phyloP scores from a whole-genome alignment of 129 eudicot species.

The Saussurea involucrata region DNA sequence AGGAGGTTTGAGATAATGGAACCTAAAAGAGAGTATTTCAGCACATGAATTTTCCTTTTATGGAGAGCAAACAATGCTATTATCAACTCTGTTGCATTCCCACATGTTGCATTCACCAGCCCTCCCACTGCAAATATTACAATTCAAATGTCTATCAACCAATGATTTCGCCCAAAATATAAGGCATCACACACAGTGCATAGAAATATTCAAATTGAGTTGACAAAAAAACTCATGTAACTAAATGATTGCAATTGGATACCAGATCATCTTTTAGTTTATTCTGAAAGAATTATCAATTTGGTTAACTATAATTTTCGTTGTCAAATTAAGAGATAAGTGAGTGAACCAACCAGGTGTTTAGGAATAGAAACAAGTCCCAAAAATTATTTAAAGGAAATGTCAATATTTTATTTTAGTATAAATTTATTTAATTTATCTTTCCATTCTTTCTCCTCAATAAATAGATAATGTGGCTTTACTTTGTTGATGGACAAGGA shows the following conservation, averaged over 20 bases:
- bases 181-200: background rate
- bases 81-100: slow-evolving; percentile 93
- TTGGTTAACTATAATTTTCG: background rate
- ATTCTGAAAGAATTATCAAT: background rate
- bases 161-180: background rate
- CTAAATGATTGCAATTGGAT: background rate
- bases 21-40: slow-evolving; percentile 82
- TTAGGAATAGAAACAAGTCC: too few relatives aligned
- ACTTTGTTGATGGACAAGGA: too few relatives aligned
- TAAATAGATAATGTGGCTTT: background rate
- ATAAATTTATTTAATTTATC: background rate
- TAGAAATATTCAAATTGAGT: background rate
- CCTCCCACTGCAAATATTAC: slow-evolving; percentile 73
- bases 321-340: background rate
- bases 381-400: too few relatives aligned
- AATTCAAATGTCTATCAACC: background rate
- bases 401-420: background rate
- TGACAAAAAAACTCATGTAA: background rate
- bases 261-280: background rate
- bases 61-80: slow-evolving; percentile 74
- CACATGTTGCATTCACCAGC: slow-evolving; percentile 93
- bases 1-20: slow-evolving; percentile 87
- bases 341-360: background rate
- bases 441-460: background rate
- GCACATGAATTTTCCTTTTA: slow-evolving; percentile 62